phyloP scores from a whole-genome alignment of 2,329 filamentous ascomycete genomes.

The Furcasterigmium furcatum region DNA sequence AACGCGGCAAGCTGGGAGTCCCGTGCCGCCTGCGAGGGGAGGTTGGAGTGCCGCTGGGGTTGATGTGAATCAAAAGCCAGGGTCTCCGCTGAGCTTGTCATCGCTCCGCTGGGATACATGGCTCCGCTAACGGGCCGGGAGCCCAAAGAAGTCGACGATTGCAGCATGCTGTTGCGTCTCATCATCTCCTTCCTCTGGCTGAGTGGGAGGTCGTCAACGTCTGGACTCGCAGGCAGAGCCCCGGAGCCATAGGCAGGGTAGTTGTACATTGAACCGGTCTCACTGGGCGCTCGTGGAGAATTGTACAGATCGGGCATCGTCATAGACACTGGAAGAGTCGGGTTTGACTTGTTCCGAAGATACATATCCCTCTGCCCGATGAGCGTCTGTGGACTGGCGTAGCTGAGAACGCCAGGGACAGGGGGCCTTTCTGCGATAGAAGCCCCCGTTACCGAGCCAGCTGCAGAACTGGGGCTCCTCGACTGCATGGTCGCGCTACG shows the following conservation, averaged over 20 bases:
- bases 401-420: conserved; percentile 45
- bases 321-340: conserved; percentile 17
- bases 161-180: conserved; percentile 40
- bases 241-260: conserved; percentile 22
- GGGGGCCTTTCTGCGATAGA: conserved; percentile 13
- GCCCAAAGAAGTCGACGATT: conserved; percentile 18
- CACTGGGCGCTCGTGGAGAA: conserved; percentile 27
- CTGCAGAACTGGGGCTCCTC: conserved; percentile 11
- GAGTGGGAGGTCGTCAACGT: conserved; percentile 68
- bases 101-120: conserved; percentile 7
- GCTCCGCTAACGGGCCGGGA: conserved; percentile 8
- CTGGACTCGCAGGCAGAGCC: conserved; percentile 26
- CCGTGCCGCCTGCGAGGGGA: conserved; percentile 40
- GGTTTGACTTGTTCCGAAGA: conserved; percentile 47
- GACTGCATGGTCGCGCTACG: conserved; percentile 9
- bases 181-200: conserved; percentile 64
- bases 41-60: conserved; percentile 42
- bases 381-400: conserved; percentile 50
- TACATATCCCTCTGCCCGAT: conserved; percentile 53
- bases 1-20: conserved; percentile 64
- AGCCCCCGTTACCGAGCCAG: conserved; percentile 16
- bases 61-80: conserved; percentile 51
- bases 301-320: conserved; percentile 20
- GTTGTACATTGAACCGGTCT: conserved; percentile 37
- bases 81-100: conserved; percentile 21